Base-by-base conservation (phyloP, 441 rosid genomes). In the Euphorbia neoarborescens region DNA sequence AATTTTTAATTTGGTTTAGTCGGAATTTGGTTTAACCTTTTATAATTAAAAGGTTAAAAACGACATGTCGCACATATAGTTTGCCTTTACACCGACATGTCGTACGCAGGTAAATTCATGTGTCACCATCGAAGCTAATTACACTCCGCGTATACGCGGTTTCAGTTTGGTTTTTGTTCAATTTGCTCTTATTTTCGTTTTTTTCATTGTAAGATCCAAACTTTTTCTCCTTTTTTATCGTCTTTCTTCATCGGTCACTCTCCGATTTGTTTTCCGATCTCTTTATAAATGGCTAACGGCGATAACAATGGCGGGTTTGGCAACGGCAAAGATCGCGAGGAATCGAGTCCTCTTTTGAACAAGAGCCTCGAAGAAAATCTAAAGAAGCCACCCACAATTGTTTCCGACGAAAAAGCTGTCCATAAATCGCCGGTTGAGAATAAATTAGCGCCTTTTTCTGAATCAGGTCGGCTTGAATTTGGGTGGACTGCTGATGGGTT, bases 401-500 rank as follows among this genome's bases (percentile, higher is more conserved):
- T 68, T 70, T 54, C 35, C 25, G 76, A 77, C 48, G 0, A 60
- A 42, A 69, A 73, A 66, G 17, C 54, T 24, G 32, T 62, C 34
- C 54, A 59, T 38, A 71, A 77, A 30, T 27, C 76, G 56, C 37
- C 81, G 67, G 76, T 73, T 53, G 56, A 46, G 58, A 64, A n/a
- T n/a, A n/a, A 69, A 70, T 62, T 59, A 3, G 54, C 73, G 7
- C 66, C 67, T 17, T 5, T 22, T 20, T 66, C 63, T 24, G 71
- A 66, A 54, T 20, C 61, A 24, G 64, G 59, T 56, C 66, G 58
- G 32, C 73, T 76, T 70, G 84, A 64, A 35, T 81, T 73, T 78
- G 89, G 90, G 0, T 89, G 96, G 97, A 86, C 94, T 56, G 90
- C 90, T 5, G 81, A 91, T 77, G 99, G 99, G 56, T 57, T 89